A percentile compares a stretch with the other conserved stretches of the same genome.
Evolutionary conservation across 2,329 filamentous ascomycete species (phyloP).

Genomic region (Pyrenophora teres): DNA sequence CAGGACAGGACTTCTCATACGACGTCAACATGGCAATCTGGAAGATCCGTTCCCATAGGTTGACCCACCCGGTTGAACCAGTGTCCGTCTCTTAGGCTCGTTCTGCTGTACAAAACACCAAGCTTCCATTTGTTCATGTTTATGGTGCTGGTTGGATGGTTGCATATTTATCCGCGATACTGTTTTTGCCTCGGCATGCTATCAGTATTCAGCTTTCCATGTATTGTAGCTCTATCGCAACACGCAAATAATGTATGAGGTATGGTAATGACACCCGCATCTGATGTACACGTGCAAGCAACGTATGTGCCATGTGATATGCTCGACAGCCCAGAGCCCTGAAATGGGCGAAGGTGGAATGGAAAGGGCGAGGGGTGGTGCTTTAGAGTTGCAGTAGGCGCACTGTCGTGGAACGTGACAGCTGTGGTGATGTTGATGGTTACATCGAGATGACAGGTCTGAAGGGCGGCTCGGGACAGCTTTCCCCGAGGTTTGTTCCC

Average conservation of each 20-base stretch:
- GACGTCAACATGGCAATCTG: slow-evolving; percentile 3
- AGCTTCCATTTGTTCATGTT: slow-evolving; percentile 19
- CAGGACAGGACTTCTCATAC: background rate
- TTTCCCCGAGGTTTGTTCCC: too few species aligned
- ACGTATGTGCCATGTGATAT: background rate
- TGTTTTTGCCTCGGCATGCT: slow-evolving; percentile 19
- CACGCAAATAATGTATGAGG: slow-evolving; percentile 19
- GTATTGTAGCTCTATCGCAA: slow-evolving; percentile 27
- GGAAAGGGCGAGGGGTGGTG: slow-evolving; percentile 15
- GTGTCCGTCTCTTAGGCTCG: background rate
- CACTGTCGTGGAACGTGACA: slow-evolving; percentile 17
- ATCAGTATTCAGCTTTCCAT: slow-evolving; percentile 26
- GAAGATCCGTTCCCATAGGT: slow-evolving; percentile 8
- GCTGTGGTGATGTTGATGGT: slow-evolving; percentile 14
- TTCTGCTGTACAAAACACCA: slow-evolving; percentile 12
- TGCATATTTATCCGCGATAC: slow-evolving; percentile 18
- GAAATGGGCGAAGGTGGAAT: slow-evolving; percentile 10
- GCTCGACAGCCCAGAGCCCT: background rate
- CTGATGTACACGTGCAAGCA: background rate
- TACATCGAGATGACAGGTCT: background rate
- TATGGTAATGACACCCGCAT: slow-evolving; percentile 24
- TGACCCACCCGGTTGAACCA: background rate
- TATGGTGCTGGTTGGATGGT: slow-evolving; percentile 10
- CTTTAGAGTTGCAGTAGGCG: slow-evolving; percentile 22
- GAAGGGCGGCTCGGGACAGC: too few species aligned